Percentiles rank a stretch among this genome's conserved stretches.
These are phyloP conservation scores for Emergomyces orientalis DNA, from an alignment of 2,329 filamentous ascomycete species.

Conservation along the genomic window DNA sequence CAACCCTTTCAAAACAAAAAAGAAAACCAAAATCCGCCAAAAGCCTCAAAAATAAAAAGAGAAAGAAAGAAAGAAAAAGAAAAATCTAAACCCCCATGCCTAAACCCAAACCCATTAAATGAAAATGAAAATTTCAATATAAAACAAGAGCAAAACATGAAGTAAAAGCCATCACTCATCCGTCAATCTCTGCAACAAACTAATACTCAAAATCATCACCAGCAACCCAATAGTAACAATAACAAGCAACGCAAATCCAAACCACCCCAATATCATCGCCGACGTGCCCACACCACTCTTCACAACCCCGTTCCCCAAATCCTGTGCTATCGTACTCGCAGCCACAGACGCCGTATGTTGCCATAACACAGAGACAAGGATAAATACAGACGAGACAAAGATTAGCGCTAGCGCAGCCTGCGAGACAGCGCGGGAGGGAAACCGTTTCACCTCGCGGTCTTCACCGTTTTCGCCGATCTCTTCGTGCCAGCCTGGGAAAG, in stretches of 20 bases:
- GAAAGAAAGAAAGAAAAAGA: background rate
- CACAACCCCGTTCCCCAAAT: constrained; percentile 82
- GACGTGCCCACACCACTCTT: constrained; percentile 81
- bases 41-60: too few species aligned
- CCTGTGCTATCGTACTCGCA: constrained; percentile 84
- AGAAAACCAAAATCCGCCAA: too few species aligned
- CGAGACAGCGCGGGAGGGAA: constrained; percentile 83
- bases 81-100: background rate
- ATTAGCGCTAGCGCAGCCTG: constrained; percentile 91
- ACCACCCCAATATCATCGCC: constrained; percentile 97
- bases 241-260: constrained; percentile 85
- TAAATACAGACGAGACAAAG: constrained; percentile 57
- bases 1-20: background rate
- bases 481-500: constrained; percentile 96
- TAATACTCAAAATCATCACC: constrained; percentile 93
- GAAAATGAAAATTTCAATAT: background rate
- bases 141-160: background rate
- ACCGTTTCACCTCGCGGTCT: constrained; percentile 85
- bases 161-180: constrained; percentile 27
- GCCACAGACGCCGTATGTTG: constrained; percentile 90
- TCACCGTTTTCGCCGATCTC: constrained; percentile 71
- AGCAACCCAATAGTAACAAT: constrained; percentile 90
- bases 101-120: background rate
- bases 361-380: constrained; percentile 53
- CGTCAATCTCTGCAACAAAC: constrained; percentile 57